Evolutionary conservation across 1,284 basidiomycete species (phyloP).

Genomic region (Volvariella surrecta): DNA sequence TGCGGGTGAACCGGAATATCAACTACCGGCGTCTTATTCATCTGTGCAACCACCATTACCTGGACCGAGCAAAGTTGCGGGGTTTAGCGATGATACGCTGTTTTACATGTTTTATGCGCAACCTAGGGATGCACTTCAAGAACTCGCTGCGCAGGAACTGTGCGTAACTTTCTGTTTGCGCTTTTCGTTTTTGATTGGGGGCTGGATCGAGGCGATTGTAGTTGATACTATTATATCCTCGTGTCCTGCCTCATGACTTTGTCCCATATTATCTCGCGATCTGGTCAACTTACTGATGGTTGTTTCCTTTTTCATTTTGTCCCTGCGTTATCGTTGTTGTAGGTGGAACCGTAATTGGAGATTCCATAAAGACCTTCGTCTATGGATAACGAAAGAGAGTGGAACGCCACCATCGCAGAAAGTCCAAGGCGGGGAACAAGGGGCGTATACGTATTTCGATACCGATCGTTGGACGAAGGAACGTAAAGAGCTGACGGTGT

Average conservation of each 20-base stretch:
- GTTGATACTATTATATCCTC: too few species aligned
- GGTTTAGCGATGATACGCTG: slow-evolving; percentile 94
- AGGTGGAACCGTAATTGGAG: slow-evolving; percentile 97
- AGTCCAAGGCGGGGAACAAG: slow-evolving; percentile 84
- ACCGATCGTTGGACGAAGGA: slow-evolving; percentile 84
- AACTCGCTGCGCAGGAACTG: slow-evolving; percentile 94
- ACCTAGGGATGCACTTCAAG: slow-evolving; percentile 89
- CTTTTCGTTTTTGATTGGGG: background rate
- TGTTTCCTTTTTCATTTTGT: slow-evolving; percentile 1
- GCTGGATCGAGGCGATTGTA: too few species aligned
- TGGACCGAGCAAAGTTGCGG: slow-evolving; percentile 78
- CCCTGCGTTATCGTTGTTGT: slow-evolving; percentile 9
- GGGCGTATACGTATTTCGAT: slow-evolving; percentile 90
- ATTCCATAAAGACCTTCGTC: slow-evolving; percentile 90
- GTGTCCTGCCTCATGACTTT: too few species aligned
- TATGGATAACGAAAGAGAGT: slow-evolving; percentile 95
- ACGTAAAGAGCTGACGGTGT: slow-evolving; percentile 79
- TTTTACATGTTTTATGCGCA: slow-evolving; percentile 99
- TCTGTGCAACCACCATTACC: slow-evolving; percentile 89
- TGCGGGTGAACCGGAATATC: slow-evolving; percentile 85
- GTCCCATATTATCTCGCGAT: slow-evolving; percentile 3
- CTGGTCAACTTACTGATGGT: slow-evolving; percentile 4
- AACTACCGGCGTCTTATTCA: slow-evolving; percentile 84
- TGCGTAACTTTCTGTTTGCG: slow-evolving; percentile 32
- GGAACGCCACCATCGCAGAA: slow-evolving; percentile 80